Evolutionary conservation across 1,284 basidiomycete species (phyloP), one percentile per base, ranked within the genome.

Genomic region (Tylopilus sp.): DNA sequence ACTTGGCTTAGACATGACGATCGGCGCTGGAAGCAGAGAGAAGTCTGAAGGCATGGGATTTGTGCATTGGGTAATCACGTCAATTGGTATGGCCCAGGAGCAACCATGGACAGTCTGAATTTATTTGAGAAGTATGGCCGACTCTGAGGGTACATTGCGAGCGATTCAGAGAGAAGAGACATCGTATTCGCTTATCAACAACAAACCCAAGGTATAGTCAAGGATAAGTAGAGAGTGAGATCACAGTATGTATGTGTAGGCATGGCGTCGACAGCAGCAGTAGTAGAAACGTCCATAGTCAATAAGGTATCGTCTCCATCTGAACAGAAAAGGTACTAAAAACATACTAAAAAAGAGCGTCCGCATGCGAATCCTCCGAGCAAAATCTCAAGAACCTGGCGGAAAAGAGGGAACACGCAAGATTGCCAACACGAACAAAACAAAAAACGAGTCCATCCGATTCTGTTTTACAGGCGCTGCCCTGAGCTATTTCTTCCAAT

Each of bases 401-500:
- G 36, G 29, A 19, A 47, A 55, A 49, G 47, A 55, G 7, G n/a
- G 26, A 49, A 18, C n/a, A 49, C 24, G 12, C n/a, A 49, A 47
- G n/a, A 49, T 24, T 24, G 19, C 15, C 47, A 49, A 49, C n/a
- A 41, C 5, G 39, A 6, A 44, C 53, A 49, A 12, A 13, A 61
- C 22, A 55, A 29, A n/a, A 4, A 61, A 52, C 29, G 51, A 33
- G 65, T 75, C 74, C 64, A 32, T 65, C 36, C 18, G 2, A n/a
- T 61, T 26, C 49, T 64, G 60, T 72, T 62, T 67, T 76, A 75
- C 72, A 77, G 26, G 36, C 63, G 73, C 53, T 67, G 69, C 51
- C 73, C 75, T 18, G 57, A 61, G 49, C 69, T 78, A 63, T 63
- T 76, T 63, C 76, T 73, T 62, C 74, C 76, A 24, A 69, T 55